Evolutionary conservation across 2,329 filamentous ascomycete species (phyloP).

Genomic region (Verticillium longisporum): DNA sequence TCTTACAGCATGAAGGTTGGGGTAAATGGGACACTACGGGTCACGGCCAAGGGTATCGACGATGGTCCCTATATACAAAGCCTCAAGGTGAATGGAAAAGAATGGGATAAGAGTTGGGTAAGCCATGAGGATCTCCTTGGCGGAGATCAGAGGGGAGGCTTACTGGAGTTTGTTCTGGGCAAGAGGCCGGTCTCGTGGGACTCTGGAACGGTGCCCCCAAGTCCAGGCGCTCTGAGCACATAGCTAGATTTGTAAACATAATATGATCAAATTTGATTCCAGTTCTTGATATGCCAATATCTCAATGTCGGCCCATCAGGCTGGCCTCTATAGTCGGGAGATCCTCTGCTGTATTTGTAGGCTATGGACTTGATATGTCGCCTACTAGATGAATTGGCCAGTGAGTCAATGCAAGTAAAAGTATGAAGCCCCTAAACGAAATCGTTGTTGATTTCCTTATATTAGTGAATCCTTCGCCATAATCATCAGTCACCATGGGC

Average conservation of each 20-base stretch:
- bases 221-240: constrained; percentile 9
- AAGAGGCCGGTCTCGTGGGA: not conserved
- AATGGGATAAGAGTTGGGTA: constrained; percentile 49
- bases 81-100: constrained; percentile 43
- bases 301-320: no score
- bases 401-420: no score
- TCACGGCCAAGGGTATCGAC: constrained; percentile 35
- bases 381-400: no score
- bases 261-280: no score
- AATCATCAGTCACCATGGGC: no score
- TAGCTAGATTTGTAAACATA: not conserved
- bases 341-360: no score
- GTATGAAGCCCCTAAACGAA: no score
- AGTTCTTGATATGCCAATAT: no score
- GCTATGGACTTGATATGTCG: no score
- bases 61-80: constrained; percentile 44
- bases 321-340: no score
- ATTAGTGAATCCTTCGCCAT: no score
- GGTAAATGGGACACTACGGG: constrained; percentile 30
- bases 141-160: constrained; percentile 26
- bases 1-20: constrained; percentile 40
- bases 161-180: constrained; percentile 39
- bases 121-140: constrained; percentile 40
- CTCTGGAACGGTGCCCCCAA: not conserved
- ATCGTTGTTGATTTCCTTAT: no score